Conservation (phyloP, 2,329 filamentous ascomycete species). For the Monosporascus ibericus region DNA sequence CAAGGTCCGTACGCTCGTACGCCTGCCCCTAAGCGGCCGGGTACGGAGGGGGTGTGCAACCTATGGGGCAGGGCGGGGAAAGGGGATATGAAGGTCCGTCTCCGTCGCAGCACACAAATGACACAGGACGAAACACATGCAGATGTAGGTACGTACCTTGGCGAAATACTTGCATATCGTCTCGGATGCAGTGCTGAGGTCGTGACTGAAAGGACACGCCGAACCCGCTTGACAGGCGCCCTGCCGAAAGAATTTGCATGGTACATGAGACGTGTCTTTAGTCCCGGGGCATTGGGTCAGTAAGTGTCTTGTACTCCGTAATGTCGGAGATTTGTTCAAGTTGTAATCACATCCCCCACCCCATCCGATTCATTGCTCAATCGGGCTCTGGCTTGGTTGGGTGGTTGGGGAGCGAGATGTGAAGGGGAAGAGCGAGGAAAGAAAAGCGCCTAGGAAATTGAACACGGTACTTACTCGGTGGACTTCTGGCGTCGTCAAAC, state of each 20-base stretch:
- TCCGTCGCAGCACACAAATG: too few relatives aligned
- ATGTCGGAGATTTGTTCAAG: too few relatives aligned
- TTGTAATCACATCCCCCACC: too few relatives aligned
- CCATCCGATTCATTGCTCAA: too few relatives aligned
- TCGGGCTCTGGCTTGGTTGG: too few relatives aligned
- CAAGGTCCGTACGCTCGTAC: background rate
- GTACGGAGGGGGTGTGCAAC: too few relatives aligned
- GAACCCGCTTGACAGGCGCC: constrained; percentile 93
- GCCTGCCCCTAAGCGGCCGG: too few relatives aligned
- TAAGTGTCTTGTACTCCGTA: background rate
- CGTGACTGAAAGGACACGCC: constrained; percentile 94
- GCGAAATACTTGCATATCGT: constrained; percentile 98
- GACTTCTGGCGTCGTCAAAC: constrained; percentile 57
- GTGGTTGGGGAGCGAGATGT: background rate
- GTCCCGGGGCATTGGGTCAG: constrained; percentile 7
- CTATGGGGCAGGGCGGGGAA: background rate
- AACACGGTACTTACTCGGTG: constrained; percentile 48
- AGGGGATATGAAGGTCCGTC: background rate
- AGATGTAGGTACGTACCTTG: constrained; percentile 58
- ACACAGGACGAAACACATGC: background rate
- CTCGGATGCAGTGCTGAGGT: constrained; percentile 76
- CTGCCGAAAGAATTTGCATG: constrained; percentile 98
- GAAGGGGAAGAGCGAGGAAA: background rate
- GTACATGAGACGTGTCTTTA: constrained; percentile 89
- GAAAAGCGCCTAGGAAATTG: constrained; percentile 4